These are phyloP conservation scores for Catenaria anguillulae DNA, from an alignment of 371 early-diverging fungal species.

Conservation along the genomic window DNA sequence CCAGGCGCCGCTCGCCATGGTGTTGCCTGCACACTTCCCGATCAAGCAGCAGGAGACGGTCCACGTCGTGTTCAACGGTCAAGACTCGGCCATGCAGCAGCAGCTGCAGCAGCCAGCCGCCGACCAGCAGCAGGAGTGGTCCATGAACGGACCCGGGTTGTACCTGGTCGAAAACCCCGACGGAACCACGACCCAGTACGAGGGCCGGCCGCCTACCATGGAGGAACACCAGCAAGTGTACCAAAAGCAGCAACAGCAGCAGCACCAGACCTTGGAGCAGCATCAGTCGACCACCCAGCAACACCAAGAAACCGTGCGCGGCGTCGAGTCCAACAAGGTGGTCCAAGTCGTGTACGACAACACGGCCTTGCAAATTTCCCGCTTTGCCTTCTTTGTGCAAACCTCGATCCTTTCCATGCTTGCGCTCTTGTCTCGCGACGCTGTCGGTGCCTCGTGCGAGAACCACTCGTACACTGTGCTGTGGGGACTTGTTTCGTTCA, in stretches of 20 bases:
- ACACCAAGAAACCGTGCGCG: too few relatives aligned
- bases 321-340: neutral
- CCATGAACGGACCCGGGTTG: too few relatives aligned
- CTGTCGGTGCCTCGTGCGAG: neutral
- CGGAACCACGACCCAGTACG: neutral
- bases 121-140: too few relatives aligned
- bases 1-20: too few relatives aligned
- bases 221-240: neutral
- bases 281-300: too few relatives aligned
- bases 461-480: neutral
- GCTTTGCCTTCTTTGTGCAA: neutral
- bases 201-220: neutral
- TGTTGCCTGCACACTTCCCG: too few relatives aligned
- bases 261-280: too few relatives aligned
- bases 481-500: neutral
- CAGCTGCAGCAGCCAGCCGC: too few relatives aligned
- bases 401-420: neutral
- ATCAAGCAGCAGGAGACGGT: too few relatives aligned
- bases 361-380: neutral
- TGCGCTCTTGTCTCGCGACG: neutral
- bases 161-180: too few relatives aligned
- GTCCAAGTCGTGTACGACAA: neutral
- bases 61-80: neutral
- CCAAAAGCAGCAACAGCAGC: too few relatives aligned
- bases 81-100: too few relatives aligned